Percentiles rank a stretch among this genome's conserved stretches.
phyloP scores from a whole-genome alignment of 768 basidiomycete genomes.

The Tulasnella sp. region DNA sequence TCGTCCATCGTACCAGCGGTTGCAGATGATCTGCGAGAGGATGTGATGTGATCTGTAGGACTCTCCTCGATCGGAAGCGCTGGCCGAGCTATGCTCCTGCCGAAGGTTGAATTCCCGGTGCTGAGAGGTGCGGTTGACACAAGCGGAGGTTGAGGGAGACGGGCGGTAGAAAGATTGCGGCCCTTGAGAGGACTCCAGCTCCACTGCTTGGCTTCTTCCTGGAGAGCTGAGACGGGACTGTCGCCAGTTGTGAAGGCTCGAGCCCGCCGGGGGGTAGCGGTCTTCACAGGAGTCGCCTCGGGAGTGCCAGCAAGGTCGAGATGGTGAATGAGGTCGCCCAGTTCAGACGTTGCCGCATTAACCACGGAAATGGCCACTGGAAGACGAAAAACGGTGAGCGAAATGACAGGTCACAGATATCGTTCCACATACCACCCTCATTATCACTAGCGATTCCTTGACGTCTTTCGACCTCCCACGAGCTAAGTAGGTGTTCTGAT shows the following conservation, averaged over 20 bases:
- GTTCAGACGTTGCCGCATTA: slow-evolving; percentile 76
- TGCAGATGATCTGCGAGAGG: background rate
- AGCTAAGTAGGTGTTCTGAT: slow-evolving; percentile 5
- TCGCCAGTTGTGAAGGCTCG: slow-evolving; percentile 7
- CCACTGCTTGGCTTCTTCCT: background rate
- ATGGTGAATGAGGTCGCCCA: slow-evolving; percentile 72
- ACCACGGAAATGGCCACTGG: slow-evolving; percentile 43
- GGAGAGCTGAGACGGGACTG: background rate
- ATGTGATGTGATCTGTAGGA: background rate
- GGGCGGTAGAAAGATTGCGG: background rate
- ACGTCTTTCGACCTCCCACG: background rate
- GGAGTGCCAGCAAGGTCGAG: slow-evolving; percentile 81
- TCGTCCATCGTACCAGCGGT: background rate
- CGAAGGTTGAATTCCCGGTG: slow-evolving; percentile 17
- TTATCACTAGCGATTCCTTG: slow-evolving; percentile 32
- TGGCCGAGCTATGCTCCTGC: background rate
- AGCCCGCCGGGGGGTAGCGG: background rate
- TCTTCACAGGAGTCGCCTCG: slow-evolving; percentile 41
- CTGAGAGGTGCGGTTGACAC: background rate
- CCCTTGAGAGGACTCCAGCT: slow-evolving; percentile 5
- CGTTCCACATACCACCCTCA: slow-evolving; percentile 48
- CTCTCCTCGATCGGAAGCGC: background rate
- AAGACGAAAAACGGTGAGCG: background rate
- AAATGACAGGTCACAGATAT: background rate
- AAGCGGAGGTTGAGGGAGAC: background rate